These are phyloP conservation scores for Dactylellina sp. DNA, from an alignment of 2,329 filamentous ascomycete species.

Conservation along the genomic window DNA sequence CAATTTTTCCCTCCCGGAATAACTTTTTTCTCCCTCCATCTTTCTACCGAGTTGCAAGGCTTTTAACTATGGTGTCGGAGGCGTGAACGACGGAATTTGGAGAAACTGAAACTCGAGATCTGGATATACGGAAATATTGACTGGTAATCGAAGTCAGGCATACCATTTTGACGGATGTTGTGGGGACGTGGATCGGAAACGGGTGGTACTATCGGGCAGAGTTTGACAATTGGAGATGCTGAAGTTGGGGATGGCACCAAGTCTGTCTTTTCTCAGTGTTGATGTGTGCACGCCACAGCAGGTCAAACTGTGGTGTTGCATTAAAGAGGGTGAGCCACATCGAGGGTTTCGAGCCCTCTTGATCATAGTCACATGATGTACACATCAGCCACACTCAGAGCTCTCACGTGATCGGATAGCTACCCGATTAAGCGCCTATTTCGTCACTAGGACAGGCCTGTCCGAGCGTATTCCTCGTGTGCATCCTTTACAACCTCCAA, in stretches of 20 bases:
- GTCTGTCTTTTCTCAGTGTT: slow-evolving; percentile 43
- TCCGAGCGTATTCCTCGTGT: slow-evolving; percentile 1
- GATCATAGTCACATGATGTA: slow-evolving; percentile 16
- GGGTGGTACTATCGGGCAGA: slow-evolving; percentile 28
- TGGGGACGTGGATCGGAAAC: slow-evolving; percentile 24
- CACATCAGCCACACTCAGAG: slow-evolving; percentile 9
- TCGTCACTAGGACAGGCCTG: slow-evolving; percentile 21
- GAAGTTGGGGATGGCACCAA: slow-evolving; percentile 34
- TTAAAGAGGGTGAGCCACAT: slow-evolving; percentile 33
- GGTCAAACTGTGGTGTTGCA: slow-evolving; percentile 3
- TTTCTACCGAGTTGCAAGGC: neutral
- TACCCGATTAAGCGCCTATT: neutral
- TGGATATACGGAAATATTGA: slow-evolving; percentile 2
- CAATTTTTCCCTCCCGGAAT: neutral
- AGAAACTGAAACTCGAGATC: slow-evolving; percentile 33
- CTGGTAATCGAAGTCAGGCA: slow-evolving; percentile 17
- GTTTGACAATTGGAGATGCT: slow-evolving; percentile 49
- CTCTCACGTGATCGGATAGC: slow-evolving; percentile 29
- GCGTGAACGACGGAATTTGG: slow-evolving; percentile 24
- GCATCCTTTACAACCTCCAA: slow-evolving; percentile 16
- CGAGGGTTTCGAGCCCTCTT: slow-evolving; percentile 53
- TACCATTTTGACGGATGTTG: slow-evolving; percentile 55
- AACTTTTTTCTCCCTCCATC: neutral
- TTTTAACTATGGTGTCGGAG: neutral
- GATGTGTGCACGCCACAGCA: slow-evolving; percentile 49